phyloP scores from a whole-genome alignment of 352 stramenopile species.

The Chloridella minuta region DNA sequence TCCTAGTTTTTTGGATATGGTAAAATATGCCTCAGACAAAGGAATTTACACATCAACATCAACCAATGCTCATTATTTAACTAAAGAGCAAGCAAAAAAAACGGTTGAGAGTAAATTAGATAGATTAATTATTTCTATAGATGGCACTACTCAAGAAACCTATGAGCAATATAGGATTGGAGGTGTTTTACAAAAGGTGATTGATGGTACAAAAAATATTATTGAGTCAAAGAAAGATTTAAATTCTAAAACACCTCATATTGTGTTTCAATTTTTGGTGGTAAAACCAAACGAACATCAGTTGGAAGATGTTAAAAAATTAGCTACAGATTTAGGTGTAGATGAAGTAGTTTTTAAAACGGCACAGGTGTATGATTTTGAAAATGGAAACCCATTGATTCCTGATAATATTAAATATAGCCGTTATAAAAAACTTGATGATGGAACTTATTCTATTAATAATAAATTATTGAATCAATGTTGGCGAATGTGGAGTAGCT shows the following conservation, averaged over 20 bases:
- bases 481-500: not conserved
- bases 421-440: not conserved
- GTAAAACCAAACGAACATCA: not conserved
- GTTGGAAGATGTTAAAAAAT: not conserved
- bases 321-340: not conserved
- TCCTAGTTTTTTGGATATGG: not conserved
- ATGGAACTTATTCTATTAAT: not conserved
- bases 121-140: not conserved
- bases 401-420: not conserved
- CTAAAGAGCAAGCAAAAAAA: not conserved
- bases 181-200: not conserved
- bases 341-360: not conserved
- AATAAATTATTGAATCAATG: constrained; percentile 14
- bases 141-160: not conserved
- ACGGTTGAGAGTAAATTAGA: not conserved
- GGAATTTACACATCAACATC: not conserved
- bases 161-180: not conserved
- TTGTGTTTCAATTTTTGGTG: not conserved
- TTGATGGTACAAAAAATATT: not conserved
- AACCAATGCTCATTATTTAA: not conserved
- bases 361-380: not conserved
- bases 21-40: not conserved
- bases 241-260: not conserved
- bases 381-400: not conserved
- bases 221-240: not conserved